These are phyloP conservation scores for Acer negundo DNA, from an alignment of 345 rosid genomes.

Conservation along the genomic window DNA sequence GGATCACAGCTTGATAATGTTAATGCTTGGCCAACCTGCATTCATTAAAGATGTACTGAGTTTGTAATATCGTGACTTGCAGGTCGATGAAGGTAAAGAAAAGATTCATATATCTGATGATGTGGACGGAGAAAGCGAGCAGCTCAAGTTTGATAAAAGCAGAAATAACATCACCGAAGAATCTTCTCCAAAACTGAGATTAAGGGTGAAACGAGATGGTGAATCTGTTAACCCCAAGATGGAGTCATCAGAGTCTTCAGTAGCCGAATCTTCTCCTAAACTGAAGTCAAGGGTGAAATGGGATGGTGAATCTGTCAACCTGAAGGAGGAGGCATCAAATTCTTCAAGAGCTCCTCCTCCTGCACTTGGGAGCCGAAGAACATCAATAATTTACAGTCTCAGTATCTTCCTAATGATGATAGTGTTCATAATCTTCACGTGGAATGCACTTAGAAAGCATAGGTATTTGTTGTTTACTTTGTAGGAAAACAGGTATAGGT, in stretches of 20 bases:
- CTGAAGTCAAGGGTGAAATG: slow-evolving; percentile 38
- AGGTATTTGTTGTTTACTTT: neutral
- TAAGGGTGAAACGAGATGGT: slow-evolving; percentile 30
- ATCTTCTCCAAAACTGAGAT: slow-evolving; percentile 29
- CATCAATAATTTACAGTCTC: slow-evolving; percentile 13
- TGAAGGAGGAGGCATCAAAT: slow-evolving; percentile 14
- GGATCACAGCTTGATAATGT: neutral
- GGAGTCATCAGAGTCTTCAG: slow-evolving; percentile 7
- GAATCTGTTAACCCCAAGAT: slow-evolving; percentile 14
- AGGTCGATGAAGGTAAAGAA: slow-evolving; percentile 33
- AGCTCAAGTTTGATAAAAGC: slow-evolving; percentile 13
- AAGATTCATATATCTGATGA: slow-evolving; percentile 15
- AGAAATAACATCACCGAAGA: slow-evolving; percentile 16
- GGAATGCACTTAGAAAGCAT: neutral
- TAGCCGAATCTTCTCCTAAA: neutral
- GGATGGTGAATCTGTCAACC: slow-evolving; percentile 12
- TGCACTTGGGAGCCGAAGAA: neutral
- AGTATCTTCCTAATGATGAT: slow-evolving; percentile 21
- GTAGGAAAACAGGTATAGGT: slow-evolving; percentile 2
- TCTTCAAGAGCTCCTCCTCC: slow-evolving; percentile 4
- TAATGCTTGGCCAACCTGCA: neutral
- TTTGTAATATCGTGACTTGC: slow-evolving; percentile 19
- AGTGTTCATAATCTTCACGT: slow-evolving; percentile 5
- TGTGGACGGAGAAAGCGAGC: slow-evolving; percentile 14
- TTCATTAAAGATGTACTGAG: slow-evolving; percentile 8